Percentiles rank a stretch among this genome's conserved stretches.
These are phyloP conservation scores for Rutstroemia sp. DNA, from an alignment of 2,329 filamentous ascomycete genomes.

Conservation along the genomic window DNA sequence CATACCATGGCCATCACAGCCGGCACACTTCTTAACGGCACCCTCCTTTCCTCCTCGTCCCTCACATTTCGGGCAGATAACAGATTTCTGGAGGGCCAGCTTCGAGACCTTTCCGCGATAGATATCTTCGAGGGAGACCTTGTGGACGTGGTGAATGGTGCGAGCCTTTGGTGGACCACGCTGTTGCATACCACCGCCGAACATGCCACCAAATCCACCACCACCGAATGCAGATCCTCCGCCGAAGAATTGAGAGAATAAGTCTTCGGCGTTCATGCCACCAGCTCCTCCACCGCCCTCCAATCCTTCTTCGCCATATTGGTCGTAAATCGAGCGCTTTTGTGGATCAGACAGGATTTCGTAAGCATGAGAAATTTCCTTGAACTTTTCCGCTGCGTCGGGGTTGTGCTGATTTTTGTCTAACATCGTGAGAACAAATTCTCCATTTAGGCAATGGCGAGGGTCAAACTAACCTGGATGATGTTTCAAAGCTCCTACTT, in stretches of 20 bases:
- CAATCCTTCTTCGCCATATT: slow-evolving; percentile 94
- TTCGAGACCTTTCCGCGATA: slow-evolving; percentile 98
- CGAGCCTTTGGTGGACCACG: slow-evolving; percentile 81
- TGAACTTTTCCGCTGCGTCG: slow-evolving; percentile 94
- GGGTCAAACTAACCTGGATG: slow-evolving; percentile 60
- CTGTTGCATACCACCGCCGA: slow-evolving; percentile 67
- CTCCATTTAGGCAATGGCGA: slow-evolving; percentile 4
- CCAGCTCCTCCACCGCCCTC: slow-evolving; percentile 74
- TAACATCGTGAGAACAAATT: slow-evolving; percentile 30
- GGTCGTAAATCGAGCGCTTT: slow-evolving; percentile 89
- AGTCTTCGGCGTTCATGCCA: slow-evolving; percentile 91
- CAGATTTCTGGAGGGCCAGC: slow-evolving; percentile 90
- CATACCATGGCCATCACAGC: slow-evolving; percentile 92
- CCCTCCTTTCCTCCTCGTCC: slow-evolving; percentile 95
- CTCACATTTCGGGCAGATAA: slow-evolving; percentile 92
- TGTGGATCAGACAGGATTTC: slow-evolving; percentile 88
- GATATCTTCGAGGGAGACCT: slow-evolving; percentile 94
- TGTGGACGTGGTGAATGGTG: slow-evolving; percentile 97
- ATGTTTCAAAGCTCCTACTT: slow-evolving; percentile 72
- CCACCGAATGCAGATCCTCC: slow-evolving; percentile 57
- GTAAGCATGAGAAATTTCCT: slow-evolving; percentile 92
- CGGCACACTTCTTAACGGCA: slow-evolving; percentile 85
- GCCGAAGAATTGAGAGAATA: slow-evolving; percentile 96
- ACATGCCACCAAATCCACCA: slow-evolving; percentile 69
- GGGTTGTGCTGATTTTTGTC: slow-evolving; percentile 97